Conservation (phyloP, 306 rosid genomes). For the Lagenaria siceraria region DNA sequence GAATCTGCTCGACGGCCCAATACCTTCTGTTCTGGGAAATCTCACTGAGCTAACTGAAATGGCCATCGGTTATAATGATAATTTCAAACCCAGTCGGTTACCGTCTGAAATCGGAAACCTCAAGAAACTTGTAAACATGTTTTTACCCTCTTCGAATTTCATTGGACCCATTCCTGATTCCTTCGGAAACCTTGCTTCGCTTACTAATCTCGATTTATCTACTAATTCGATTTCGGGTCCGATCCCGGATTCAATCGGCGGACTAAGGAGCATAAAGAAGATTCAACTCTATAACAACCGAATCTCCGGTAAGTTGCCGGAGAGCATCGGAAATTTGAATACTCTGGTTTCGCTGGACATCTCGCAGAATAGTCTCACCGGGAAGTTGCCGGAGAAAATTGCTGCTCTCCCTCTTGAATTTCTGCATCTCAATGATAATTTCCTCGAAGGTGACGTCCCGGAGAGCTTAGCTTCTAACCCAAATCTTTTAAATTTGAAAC, state of each 20-base stretch:
- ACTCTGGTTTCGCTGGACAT: conserved; percentile 34
- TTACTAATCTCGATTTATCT: conserved; percentile 54
- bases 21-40: conserved; percentile 53
- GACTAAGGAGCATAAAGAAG: conserved; percentile 21
- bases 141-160: conserved; percentile 17
- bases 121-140: conserved; percentile 30
- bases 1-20: conserved; percentile 43
- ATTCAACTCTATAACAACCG: conserved; percentile 36
- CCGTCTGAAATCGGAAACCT: conserved; percentile 65
- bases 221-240: conserved; percentile 34
- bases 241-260: conserved; percentile 45
- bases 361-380: conserved; percentile 58
- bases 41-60: conserved; percentile 39
- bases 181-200: conserved; percentile 42
- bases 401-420: conserved; percentile 25
- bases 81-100: conserved; percentile 24
- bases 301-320: conserved; percentile 57
- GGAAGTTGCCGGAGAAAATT: conserved; percentile 30
- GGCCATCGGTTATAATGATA: conserved; percentile 29
- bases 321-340: conserved; percentile 38
- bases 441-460: conserved; percentile 52
- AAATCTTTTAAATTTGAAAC: conserved; percentile 22
- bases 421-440: conserved; percentile 50
- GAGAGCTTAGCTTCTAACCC: conserved; percentile 34
- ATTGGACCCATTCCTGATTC: conserved; percentile 47